phyloP scores from a whole-genome alignment of 2,329 filamentous ascomycete genomes.

The Colletotrichum sp. region DNA sequence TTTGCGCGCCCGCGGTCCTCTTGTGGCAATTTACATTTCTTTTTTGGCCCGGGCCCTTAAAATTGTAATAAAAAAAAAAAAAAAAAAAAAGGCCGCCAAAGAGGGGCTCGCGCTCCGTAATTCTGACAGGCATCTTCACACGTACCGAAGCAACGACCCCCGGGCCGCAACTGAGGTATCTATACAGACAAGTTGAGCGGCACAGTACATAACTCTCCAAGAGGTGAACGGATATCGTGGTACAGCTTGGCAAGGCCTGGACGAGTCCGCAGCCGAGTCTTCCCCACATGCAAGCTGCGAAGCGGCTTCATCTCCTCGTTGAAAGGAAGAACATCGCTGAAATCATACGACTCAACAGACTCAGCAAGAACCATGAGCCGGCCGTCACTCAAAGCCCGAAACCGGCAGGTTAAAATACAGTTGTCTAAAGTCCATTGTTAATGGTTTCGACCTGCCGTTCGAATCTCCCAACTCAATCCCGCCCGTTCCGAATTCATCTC shows the following conservation, averaged over 20 bases:
- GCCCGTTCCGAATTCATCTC: background rate
- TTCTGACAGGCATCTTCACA: background rate
- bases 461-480: background rate
- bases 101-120: background rate
- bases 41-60: too few relatives aligned
- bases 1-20: too few relatives aligned
- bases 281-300: background rate
- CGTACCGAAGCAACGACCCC: background rate
- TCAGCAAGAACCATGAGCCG: background rate
- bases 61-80: too few relatives aligned
- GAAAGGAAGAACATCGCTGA: background rate
- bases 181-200: background rate
- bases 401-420: background rate
- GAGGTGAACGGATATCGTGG: background rate
- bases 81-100: background rate
- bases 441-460: background rate
- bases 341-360: background rate
- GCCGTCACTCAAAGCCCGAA: background rate
- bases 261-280: background rate
- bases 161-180: background rate
- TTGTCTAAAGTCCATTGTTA: background rate
- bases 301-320: background rate
- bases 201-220: background rate
- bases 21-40: too few relatives aligned
- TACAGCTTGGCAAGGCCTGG: slow-evolving; percentile 10